Conservation (phyloP, 371 early-diverging fungal genomes). For the Apophysomyces sp. region DNA sequence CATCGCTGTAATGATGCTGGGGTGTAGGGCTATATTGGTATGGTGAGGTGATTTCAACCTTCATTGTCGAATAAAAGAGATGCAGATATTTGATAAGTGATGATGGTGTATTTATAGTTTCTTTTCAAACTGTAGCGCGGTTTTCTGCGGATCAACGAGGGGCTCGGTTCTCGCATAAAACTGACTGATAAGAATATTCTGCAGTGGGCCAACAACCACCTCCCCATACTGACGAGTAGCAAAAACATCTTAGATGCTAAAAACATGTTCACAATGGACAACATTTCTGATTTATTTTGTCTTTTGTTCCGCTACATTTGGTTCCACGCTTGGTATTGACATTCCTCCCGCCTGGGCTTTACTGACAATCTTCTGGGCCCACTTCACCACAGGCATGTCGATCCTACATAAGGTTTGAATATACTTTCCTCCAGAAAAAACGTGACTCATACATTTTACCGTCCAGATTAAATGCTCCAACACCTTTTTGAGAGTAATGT, state of each 20-base stretch:
- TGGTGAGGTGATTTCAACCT: neutral
- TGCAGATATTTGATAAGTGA: neutral
- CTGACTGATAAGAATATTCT: no score
- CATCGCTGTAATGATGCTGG: neutral
- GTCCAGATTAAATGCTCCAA: constrained; percentile 89
- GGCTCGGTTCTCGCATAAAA: constrained; percentile 77
- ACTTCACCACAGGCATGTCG: constrained; percentile 71
- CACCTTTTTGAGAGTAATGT: constrained; percentile 64
- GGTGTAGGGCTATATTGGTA: neutral
- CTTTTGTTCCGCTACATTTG: neutral
- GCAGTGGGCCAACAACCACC: no score
- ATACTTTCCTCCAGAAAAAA: neutral
- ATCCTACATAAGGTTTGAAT: constrained; percentile 39
- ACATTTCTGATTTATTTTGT: constrained; percentile 4
- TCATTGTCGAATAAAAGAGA: neutral
- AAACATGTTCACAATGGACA: no score
- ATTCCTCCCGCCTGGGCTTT: constrained; percentile 58
- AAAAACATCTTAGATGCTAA: no score
- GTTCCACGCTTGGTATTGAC: constrained; percentile 35
- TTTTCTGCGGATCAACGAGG: constrained; percentile 67
- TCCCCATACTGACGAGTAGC: no score
- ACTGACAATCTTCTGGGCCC: constrained; percentile 64
- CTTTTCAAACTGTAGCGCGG: constrained; percentile 58
- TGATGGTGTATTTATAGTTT: neutral
- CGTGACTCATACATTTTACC: constrained; percentile 73